phyloP scores from a whole-genome alignment of 2,329 filamentous ascomycete species.

The Beauveria sp. region DNA sequence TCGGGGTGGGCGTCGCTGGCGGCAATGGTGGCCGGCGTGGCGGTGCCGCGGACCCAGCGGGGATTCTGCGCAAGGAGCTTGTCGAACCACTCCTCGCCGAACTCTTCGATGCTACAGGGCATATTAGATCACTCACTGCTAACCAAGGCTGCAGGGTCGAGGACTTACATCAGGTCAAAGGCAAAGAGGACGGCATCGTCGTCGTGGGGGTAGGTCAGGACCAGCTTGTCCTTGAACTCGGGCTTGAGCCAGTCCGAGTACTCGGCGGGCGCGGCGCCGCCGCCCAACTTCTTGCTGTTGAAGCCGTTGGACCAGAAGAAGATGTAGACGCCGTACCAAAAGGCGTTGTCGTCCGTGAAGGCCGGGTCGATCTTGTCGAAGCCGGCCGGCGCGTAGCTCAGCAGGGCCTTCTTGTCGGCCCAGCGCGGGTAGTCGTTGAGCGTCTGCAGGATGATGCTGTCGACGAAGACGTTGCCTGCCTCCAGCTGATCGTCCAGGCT shows the following conservation, averaged over 20 bases:
- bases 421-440: constrained; percentile 45
- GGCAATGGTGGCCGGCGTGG: too few species aligned
- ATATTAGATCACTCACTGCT: too few species aligned
- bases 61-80: too few species aligned
- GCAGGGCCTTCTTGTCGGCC: constrained; percentile 36
- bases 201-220: constrained; percentile 49
- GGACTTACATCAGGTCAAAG: constrained; percentile 38
- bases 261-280: constrained; percentile 25
- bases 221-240: constrained; percentile 44
- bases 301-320: constrained; percentile 30
- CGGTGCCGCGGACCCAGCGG: too few species aligned
- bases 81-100: too few species aligned
- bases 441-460: constrained; percentile 42
- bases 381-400: constrained; percentile 40
- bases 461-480: constrained; percentile 27
- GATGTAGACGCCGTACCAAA: constrained; percentile 33
- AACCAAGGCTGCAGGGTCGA: too few species aligned
- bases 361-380: constrained; percentile 34
- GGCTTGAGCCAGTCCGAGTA: constrained; percentile 39
- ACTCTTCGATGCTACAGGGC: too few species aligned
- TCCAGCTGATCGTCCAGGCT: constrained; percentile 38
- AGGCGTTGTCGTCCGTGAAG: constrained; percentile 35
- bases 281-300: constrained; percentile 27
- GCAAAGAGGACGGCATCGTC: constrained; percentile 47
- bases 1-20: too few species aligned